Evolutionary conservation across 371 early-diverging fungal genomes (phyloP), one percentile per base, ranked within the genome.

Genomic region (Syncephalastrum racemosum): DNA sequence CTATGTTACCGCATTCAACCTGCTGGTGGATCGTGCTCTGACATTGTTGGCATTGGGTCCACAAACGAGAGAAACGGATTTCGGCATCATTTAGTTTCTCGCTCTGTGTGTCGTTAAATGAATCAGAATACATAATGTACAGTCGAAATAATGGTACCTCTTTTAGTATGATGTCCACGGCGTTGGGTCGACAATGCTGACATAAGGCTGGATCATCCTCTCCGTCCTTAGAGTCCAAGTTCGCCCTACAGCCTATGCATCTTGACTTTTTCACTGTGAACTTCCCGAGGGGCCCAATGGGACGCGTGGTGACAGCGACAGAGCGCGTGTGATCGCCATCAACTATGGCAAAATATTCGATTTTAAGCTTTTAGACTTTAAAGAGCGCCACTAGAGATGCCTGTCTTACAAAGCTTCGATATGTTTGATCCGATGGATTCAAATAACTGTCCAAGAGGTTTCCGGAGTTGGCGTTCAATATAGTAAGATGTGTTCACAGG

Each of bases 31-130:
- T 64, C 54, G 91, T 89, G 20, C 98, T 96, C 73, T 98, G 97
- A 73, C 99, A 99, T 41, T 98, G 83, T 71, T 99, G 99, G 65
- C 99, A 99, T 72, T 99, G 98, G 13, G 97, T 93, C 99, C 99
- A 98, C 41, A 99, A 83, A 18, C 95, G 75, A 20, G 95, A 81
- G 70, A 86, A 98, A 44, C 85, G 82, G 10, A 82, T 78, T 70
- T 97, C 94, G 3, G 89, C 80, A 43, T 85, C 82, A 47, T 89
- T 92, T 31, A 92, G 79, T 2, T 66, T 56, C 15, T 65, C 69
- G 51, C 80, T 59, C 62, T 82, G 73, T 31, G 36, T 31, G 0
- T 8, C 12, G 10, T 31, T 12, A 31, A 10, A 5, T 27, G 4
- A 40, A 19, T 14, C 8, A 14, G 4, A 39, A 48, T 20, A 18